These are phyloP conservation scores for Samsoniella hepiali DNA, from an alignment of 2,329 filamentous ascomycete genomes.

Conservation along the genomic window DNA sequence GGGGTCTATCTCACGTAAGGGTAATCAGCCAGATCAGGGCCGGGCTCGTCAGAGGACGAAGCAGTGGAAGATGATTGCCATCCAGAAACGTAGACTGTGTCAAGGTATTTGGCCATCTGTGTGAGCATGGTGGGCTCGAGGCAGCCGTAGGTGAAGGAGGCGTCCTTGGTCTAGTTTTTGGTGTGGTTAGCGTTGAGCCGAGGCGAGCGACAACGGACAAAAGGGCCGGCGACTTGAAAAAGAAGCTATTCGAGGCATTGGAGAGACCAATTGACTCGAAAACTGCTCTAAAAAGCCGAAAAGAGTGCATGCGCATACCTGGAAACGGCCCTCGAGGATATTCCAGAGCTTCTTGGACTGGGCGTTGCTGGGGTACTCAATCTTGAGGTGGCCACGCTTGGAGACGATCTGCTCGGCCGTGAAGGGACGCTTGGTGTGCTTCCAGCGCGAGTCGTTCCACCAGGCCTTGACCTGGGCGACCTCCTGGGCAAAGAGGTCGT, in stretches of 20 bases:
- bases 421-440: slow-evolving; percentile 86
- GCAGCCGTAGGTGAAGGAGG: slow-evolving; percentile 94
- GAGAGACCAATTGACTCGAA: slow-evolving; percentile 6
- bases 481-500: slow-evolving; percentile 72
- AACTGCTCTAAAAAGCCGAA: not conserved
- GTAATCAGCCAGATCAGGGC: slow-evolving; percentile 96
- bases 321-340: slow-evolving; percentile 81
- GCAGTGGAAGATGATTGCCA: slow-evolving; percentile 99
- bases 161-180: slow-evolving; percentile 66
- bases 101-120: slow-evolving; percentile 98
- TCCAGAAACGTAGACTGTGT: slow-evolving; percentile 97
- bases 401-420: slow-evolving; percentile 96
- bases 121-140: slow-evolving; percentile 98
- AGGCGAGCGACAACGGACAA: not conserved
- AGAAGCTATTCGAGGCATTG: not conserved
- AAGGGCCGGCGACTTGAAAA: not conserved
- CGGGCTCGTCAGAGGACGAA: slow-evolving; percentile 90
- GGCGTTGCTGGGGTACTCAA: slow-evolving; percentile 85
- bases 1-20: slow-evolving; percentile 61
- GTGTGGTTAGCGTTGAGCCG: slow-evolving; percentile 8
- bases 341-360: slow-evolving; percentile 94
- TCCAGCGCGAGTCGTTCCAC: slow-evolving; percentile 92
- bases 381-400: slow-evolving; percentile 86
- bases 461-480: slow-evolving; percentile 87
- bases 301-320: slow-evolving; percentile 50